These are phyloP conservation scores for Pholiota adiposa DNA, from an alignment of 1,284 basidiomycete species.

Conservation along the genomic window DNA sequence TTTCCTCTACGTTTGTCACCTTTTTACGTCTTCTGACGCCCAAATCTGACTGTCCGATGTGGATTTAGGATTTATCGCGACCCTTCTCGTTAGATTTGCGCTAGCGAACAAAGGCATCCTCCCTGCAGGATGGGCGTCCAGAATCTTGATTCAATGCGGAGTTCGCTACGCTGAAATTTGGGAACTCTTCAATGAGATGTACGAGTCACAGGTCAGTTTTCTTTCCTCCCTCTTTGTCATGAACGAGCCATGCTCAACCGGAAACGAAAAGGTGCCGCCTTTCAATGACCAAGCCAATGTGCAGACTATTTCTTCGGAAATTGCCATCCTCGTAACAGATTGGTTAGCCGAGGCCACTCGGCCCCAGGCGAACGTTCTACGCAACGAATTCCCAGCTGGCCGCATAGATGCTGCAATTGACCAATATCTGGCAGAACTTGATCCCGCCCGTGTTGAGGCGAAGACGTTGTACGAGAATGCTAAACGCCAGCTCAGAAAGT, in stretches of 20 bases:
- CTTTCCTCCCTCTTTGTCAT: background rate
- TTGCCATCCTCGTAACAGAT: constrained; percentile 72
- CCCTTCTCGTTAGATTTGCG: constrained; percentile 71
- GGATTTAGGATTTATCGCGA: constrained; percentile 65
- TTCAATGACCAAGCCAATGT: constrained; percentile 81
- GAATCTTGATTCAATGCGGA: constrained; percentile 76
- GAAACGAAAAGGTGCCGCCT: constrained; percentile 66
- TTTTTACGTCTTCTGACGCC: background rate
- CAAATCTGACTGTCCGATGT: constrained; percentile 10
- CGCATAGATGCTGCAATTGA: constrained; percentile 71
- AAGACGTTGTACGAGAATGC: constrained; percentile 66
- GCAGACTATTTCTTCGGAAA: constrained; percentile 77
- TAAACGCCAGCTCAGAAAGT: constrained; percentile 66
- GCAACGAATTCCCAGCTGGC: constrained; percentile 73
- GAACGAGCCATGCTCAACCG: background rate
- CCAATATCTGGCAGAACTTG: constrained; percentile 72
- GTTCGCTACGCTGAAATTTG: constrained; percentile 81
- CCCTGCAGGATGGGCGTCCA: constrained; percentile 79
- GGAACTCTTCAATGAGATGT: constrained; percentile 86
- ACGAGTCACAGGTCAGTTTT: constrained; percentile 77
- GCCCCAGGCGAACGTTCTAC: constrained; percentile 59
- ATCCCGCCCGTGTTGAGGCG: constrained; percentile 60
- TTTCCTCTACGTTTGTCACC: constrained; percentile 78
- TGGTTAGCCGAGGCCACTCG: constrained; percentile 78
- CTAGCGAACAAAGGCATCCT: constrained; percentile 63